Evolutionary conservation across 768 basidiomycete species (phyloP).

Genomic region (Boletus sp.): DNA sequence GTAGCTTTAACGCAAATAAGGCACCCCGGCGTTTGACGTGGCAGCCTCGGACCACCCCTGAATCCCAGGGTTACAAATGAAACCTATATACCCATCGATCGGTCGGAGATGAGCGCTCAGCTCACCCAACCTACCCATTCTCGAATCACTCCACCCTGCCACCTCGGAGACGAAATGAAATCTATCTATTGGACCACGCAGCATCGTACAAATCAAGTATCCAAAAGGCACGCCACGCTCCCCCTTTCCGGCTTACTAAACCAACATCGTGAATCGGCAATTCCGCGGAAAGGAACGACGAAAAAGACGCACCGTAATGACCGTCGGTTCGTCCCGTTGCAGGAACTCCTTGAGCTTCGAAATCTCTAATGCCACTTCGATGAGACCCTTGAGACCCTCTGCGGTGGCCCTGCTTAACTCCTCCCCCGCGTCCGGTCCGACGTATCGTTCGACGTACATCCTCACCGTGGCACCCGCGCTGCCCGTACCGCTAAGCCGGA

Average conservation of each 20-base stretch:
- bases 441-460: slow-evolving; percentile 94
- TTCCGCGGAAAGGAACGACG: neutral
- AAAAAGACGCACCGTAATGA: slow-evolving; percentile 75
- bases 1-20: too few species aligned
- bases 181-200: slow-evolving; percentile 14
- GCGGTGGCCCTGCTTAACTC: slow-evolving; percentile 76
- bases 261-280: neutral
- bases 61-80: neutral
- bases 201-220: slow-evolving; percentile 19
- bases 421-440: slow-evolving; percentile 65
- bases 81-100: neutral
- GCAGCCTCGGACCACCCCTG: neutral
- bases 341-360: slow-evolving; percentile 85
- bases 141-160: neutral
- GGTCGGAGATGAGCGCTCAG: slow-evolving; percentile 9
- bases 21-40: neutral
- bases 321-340: slow-evolving; percentile 87
- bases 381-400: slow-evolving; percentile 90
- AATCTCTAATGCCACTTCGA: slow-evolving; percentile 88
- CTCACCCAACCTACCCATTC: neutral
- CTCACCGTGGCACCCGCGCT: slow-evolving; percentile 95
- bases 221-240: neutral
- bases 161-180: neutral
- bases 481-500: slow-evolving; percentile 94
- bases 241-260: slow-evolving; percentile 16